Evolutionary conservation across 73 alveolate species (phyloP).

Genomic region (Paramecium pentaurelia): DNA sequence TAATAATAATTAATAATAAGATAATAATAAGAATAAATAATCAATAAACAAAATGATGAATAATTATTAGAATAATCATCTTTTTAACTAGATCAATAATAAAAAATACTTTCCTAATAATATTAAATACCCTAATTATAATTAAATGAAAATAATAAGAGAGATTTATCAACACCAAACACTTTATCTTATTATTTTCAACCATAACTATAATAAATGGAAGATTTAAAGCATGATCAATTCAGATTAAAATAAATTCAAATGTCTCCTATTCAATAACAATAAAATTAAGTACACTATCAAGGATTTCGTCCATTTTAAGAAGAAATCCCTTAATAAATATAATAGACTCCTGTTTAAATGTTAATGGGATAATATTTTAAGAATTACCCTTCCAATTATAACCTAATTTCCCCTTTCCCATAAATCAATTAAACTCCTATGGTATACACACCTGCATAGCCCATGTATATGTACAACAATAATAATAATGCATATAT

Average conservation of each 20-base stretch:
- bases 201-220: neutral
- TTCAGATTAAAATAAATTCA: neutral
- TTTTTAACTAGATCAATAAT: neutral
- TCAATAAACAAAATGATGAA: neutral
- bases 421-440: neutral
- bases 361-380: conserved; percentile 3
- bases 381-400: neutral
- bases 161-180: neutral
- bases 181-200: neutral
- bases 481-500: neutral
- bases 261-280: neutral
- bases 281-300: neutral
- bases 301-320: neutral
- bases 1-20: neutral
- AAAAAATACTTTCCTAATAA: neutral
- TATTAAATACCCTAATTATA: neutral
- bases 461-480: neutral
- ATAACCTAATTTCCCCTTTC: neutral
- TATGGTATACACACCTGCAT: neutral
- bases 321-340: conserved; percentile 1
- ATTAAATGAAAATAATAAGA: neutral
- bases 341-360: neutral
- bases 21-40: neutral
- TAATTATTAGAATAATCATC: neutral
- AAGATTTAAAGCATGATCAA: neutral